Base-by-base conservation (phyloP, 2,329 filamentous ascomycete species). In the Nemania serpens region DNA sequence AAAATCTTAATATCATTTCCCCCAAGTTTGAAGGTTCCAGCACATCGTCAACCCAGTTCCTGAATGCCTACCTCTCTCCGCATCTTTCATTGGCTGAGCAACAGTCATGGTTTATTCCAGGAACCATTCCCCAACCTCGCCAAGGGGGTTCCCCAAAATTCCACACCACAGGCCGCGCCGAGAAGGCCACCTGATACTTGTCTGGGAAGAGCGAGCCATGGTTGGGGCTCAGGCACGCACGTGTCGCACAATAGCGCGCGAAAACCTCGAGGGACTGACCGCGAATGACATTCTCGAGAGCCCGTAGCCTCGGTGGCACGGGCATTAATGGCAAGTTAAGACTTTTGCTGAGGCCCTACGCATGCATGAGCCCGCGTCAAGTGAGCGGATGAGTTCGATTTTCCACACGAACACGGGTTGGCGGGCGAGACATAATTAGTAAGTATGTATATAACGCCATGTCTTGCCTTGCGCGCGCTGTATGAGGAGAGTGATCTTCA, bases 241-340 rank as follows among this genome's bases (percentile, higher is more conserved):
- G 55, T 61, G 59, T 55, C 50, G 4, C 55, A 34, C 6, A 41
- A 39, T 50, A 50, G 49, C 55, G 43, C 55, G n/a, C 36, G 29
- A 33, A 55, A 45, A 45, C 33, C 53, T 43, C 45, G 53, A 42
- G 42, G 33, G 29, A 17, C 13, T 49, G 50, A 51, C 13, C 18
- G 10, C n/a, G 41, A 10, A 42, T 43, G 20, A 2, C 41, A 22
- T 41, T 34, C 50, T 50, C 37, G 49, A 22, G 54, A 49, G 59
- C 47, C 17, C 17, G n/a, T 46, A n/a, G 45, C 59, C 20, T 51
- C 55, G 59, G 59, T 46, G 46, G 7, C 41, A 25, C 7, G 20
- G 15, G 41, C 50, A 54, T 58, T 45, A 58, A 61, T 25, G 59
- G 55, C 55, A 51, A 50, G 59, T 62, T 55, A 39, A 54, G 51